Percentiles rank a stretch among this genome's conserved stretches.
phyloP scores from a whole-genome alignment of 2,329 filamentous ascomycete species.

The Sporothrix curviconia region DNA sequence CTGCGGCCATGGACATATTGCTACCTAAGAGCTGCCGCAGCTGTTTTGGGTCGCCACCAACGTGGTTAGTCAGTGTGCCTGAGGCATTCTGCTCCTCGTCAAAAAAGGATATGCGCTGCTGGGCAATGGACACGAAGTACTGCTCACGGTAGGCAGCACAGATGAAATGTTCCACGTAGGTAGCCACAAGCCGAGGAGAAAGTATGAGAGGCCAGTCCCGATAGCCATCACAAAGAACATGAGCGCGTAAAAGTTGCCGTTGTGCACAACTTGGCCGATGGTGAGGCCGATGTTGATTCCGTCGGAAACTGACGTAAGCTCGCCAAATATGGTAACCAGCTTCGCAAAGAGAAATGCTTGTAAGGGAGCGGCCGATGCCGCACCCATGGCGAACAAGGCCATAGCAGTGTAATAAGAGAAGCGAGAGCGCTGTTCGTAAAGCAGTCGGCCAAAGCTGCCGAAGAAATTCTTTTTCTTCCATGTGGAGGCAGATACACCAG shows the following conservation, averaged over 20 bases:
- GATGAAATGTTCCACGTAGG: constrained; percentile 34
- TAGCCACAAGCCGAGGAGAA: constrained; percentile 41
- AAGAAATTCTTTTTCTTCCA: constrained; percentile 36
- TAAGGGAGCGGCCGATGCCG: constrained; percentile 35
- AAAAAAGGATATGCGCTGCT: constrained; percentile 54
- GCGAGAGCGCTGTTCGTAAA: constrained; percentile 48
- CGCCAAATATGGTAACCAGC: constrained; percentile 30
- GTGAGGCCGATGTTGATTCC: neutral
- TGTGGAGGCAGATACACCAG: constrained; percentile 7
- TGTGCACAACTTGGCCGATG: neutral
- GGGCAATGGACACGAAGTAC: constrained; percentile 53
- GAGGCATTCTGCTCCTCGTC: constrained; percentile 53
- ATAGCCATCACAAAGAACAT: constrained; percentile 58
- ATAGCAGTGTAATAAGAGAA: constrained; percentile 46
- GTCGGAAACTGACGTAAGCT: neutral
- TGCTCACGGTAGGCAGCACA: constrained; percentile 50
- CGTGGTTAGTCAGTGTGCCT: constrained; percentile 51
- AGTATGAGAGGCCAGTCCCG: constrained; percentile 48
- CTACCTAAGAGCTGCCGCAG: constrained; percentile 55
- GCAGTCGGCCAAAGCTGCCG: constrained; percentile 48
- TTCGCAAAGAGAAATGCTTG: constrained; percentile 51
- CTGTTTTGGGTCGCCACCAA: constrained; percentile 50
- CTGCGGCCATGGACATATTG: constrained; percentile 57
- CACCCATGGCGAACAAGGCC: constrained; percentile 22
- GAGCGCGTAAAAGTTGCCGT: constrained; percentile 51